Conservation (phyloP, 2,329 filamentous ascomycete genomes). For the Venturia asperata region DNA sequence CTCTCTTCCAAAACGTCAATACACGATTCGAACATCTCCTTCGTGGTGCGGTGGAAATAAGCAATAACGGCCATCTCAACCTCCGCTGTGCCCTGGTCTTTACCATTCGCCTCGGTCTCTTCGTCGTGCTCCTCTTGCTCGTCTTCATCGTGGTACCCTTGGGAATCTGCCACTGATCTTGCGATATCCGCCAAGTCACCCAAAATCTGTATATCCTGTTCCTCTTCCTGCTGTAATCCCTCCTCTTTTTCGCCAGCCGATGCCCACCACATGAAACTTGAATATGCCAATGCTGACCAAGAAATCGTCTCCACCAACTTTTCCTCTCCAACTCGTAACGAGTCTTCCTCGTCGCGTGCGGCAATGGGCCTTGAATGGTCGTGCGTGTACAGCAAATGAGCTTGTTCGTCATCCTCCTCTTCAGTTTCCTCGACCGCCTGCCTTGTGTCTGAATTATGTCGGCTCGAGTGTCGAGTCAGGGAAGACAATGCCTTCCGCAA, state of each 20-base stretch:
- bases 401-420: slow-evolving; percentile 23
- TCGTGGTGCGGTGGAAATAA: slow-evolving; percentile 73
- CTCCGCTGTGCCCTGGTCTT: slow-evolving; percentile 32
- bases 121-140: slow-evolving; percentile 38
- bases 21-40: slow-evolving; percentile 55
- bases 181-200: slow-evolving; percentile 35
- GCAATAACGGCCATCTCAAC: slow-evolving; percentile 67
- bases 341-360: slow-evolving; percentile 24
- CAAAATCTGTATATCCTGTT: slow-evolving; percentile 41
- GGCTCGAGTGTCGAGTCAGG: slow-evolving; percentile 22
- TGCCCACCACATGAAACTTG: slow-evolving; percentile 85
- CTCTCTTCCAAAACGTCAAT: slow-evolving; percentile 51
- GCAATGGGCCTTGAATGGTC: slow-evolving; percentile 23
- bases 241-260: slow-evolving; percentile 66
- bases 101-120: not conserved
- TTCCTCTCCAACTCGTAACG: slow-evolving; percentile 27
- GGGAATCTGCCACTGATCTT: slow-evolving; percentile 35
- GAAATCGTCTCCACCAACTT: slow-evolving; percentile 49
- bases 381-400: slow-evolving; percentile 20
- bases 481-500: slow-evolving; percentile 54
- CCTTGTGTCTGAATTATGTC: slow-evolving; percentile 14
- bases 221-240: slow-evolving; percentile 47
- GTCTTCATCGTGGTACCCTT: slow-evolving; percentile 43
- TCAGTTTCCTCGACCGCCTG: slow-evolving; percentile 18
- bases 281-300: slow-evolving; percentile 70